Evolutionary conservation across 73 alveolate genomes (phyloP).

Genomic region (Paramecium caudatum): DNA sequence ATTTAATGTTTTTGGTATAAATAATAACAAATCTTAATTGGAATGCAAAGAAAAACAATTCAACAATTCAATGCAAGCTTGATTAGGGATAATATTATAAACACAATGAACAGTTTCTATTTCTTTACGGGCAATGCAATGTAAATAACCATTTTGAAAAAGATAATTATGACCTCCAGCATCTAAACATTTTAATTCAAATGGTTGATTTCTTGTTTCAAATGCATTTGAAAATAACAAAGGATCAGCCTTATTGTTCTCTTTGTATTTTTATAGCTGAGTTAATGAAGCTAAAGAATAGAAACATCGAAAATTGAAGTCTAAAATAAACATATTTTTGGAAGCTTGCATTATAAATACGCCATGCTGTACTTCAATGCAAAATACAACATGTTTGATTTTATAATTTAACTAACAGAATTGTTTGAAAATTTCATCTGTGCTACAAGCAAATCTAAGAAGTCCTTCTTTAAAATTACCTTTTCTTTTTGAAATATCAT

Average conservation of each 20-base stretch:
- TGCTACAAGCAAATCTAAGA: constrained; percentile 74
- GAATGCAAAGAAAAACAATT: constrained; percentile 74
- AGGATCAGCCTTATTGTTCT: constrained; percentile 51
- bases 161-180: constrained; percentile 67
- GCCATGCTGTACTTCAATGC: constrained; percentile 76
- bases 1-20: constrained; percentile 43
- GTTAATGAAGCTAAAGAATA: constrained; percentile 71
- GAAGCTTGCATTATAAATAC: constrained; percentile 74
- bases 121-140: constrained; percentile 69
- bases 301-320: constrained; percentile 72
- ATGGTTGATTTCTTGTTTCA: constrained; percentile 72
- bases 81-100: constrained; percentile 63
- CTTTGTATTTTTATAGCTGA: constrained; percentile 56
- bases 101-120: constrained; percentile 76
- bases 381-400: constrained; percentile 49
- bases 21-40: constrained; percentile 45
- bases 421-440: constrained; percentile 71
- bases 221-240: constrained; percentile 43
- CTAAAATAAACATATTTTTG: constrained; percentile 69
- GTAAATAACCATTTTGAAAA: constrained; percentile 72
- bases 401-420: constrained; percentile 61
- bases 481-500: constrained; percentile 37
- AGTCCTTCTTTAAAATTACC: constrained; percentile 73
- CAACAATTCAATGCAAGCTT: constrained; percentile 53
- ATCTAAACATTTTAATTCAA: constrained; percentile 73